These are phyloP conservation scores for Leptographium procerum DNA, from an alignment of 2,329 filamentous ascomycete genomes.

Conservation along the genomic window DNA sequence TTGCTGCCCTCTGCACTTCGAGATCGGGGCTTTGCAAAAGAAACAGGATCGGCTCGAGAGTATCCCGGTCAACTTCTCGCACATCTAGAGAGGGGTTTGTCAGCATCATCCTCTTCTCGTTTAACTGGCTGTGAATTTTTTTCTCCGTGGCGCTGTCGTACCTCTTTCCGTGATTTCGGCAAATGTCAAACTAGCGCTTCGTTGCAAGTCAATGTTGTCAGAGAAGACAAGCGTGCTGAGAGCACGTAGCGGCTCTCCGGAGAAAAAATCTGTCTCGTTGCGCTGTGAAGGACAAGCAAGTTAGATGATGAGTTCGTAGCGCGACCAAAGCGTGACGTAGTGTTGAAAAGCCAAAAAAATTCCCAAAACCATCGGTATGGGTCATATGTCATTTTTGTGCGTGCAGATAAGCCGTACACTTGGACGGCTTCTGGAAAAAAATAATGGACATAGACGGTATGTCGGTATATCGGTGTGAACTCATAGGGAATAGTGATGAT, in stretches of 20 bases:
- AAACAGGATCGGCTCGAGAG: conserved; percentile 90
- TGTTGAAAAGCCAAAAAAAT: not conserved
- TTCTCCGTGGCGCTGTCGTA: conserved; percentile 30
- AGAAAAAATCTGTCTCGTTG: conserved; percentile 96
- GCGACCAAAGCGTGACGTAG: not conserved
- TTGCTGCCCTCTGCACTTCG: conserved; percentile 92
- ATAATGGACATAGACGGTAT: not conserved
- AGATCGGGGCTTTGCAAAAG: conserved; percentile 91
- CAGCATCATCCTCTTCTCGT: not conserved
- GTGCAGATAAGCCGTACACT: not conserved
- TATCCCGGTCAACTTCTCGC: conserved; percentile 86
- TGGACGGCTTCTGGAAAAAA: not conserved
- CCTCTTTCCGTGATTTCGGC: conserved; percentile 98
- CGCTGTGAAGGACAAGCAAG: conserved; percentile 56
- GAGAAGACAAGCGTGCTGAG: conserved; percentile 95
- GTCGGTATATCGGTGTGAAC: not conserved
- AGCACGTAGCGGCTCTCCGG: conserved; percentile 84
- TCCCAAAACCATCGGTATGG: not conserved
- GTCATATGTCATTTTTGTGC: not conserved
- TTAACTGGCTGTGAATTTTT: not conserved
- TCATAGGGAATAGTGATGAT: not conserved
- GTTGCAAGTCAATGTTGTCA: conserved; percentile 94
- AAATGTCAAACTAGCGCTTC: conserved; percentile 95
- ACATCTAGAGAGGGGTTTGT: conserved; percentile 55
- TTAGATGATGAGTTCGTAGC: not conserved